Base-by-base conservation (phyloP, 1,284 basidiomycete genomes). In the Ceratobasidium sp. region DNA sequence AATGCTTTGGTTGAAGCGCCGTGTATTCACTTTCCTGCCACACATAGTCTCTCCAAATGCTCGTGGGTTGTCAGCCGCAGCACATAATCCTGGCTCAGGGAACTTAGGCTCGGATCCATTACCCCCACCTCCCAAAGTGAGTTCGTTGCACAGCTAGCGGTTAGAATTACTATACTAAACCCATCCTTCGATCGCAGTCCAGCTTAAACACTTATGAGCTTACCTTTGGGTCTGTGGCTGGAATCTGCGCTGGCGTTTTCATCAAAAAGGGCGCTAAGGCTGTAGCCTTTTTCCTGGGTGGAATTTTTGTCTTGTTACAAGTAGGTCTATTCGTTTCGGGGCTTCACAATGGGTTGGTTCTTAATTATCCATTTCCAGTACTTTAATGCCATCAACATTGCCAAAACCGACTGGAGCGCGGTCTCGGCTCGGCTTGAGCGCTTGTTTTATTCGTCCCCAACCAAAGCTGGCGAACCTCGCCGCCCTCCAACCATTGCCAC, bases 231-330 rank as follows among this genome's bases (percentile, higher is more conserved):
- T 91, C 92, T 13, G 85, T 91, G 1, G 87, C 88, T 70, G 93
- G 95, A 1, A 77, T 98, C 56, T 98, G 93, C 75, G 87, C 93
- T 0, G 95, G 95, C 0, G 84, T 98, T 0, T 98, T 98, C 76
- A 83, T 97, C 74, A 97, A 96, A 80, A 97, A 97, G 78, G 95
- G 95, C 30, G 86, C 89, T 42, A 93, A 88, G 77, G 80, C 86
- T 1, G 78, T 91, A 23, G 95, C 94, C 0, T 95, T 94, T 78
- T 78, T 90, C 62, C 79, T 97, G 11, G 93, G 93, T 8, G 93
- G 92, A 1, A 79, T 91, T 1, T 96, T 94, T 73, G 88, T 95
- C 19, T 77, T 95, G 56, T 83, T 95, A 16, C 93, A 95, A 86
- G 95, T 90, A 73, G 72, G 83, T 74, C 36, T 44, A 44, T 9